Conservation (phyloP, 495 filamentous ascomycete genomes). For the Penicillium lagena region DNA sequence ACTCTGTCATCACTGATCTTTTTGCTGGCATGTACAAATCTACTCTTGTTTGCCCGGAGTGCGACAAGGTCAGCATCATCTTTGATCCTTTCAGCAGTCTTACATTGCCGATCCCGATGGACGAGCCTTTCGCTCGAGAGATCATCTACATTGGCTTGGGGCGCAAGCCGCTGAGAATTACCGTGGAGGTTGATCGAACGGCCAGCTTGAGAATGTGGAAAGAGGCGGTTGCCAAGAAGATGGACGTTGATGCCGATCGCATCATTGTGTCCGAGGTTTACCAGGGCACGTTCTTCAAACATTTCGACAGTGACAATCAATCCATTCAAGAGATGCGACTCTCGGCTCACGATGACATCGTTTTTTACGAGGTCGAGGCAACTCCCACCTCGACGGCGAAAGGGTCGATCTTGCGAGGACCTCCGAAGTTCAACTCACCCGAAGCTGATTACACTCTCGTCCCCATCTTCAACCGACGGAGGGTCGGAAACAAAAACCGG, state of each 20-base stretch:
- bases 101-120: constrained; percentile 82
- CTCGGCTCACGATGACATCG: constrained; percentile 52
- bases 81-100: constrained; percentile 97
- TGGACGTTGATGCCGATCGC: constrained; percentile 47
- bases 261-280: constrained; percentile 76
- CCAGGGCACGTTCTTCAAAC: constrained; percentile 72
- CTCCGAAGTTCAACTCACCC: constrained; percentile 51
- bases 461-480: constrained; percentile 65
- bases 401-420: constrained; percentile 35
- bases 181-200: constrained; percentile 83
- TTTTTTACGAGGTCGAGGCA: constrained; percentile 73
- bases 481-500: constrained; percentile 40
- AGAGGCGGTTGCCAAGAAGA: constrained; percentile 63
- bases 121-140: constrained; percentile 65
- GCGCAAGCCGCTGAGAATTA: constrained; percentile 57
- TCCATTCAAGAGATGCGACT: constrained; percentile 65
- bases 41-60: constrained; percentile 83
- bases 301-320: constrained; percentile 56
- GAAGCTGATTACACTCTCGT: constrained; percentile 68
- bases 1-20: constrained; percentile 88
- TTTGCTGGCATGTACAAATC: constrained; percentile 98
- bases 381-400: constrained; percentile 36
- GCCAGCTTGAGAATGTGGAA: constrained; percentile 67
- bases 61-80: constrained; percentile 93
- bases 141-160: constrained; percentile 71